Base-by-base conservation (phyloP, 2,329 filamentous ascomycete species). In the Clarireedia paspali region DNA sequence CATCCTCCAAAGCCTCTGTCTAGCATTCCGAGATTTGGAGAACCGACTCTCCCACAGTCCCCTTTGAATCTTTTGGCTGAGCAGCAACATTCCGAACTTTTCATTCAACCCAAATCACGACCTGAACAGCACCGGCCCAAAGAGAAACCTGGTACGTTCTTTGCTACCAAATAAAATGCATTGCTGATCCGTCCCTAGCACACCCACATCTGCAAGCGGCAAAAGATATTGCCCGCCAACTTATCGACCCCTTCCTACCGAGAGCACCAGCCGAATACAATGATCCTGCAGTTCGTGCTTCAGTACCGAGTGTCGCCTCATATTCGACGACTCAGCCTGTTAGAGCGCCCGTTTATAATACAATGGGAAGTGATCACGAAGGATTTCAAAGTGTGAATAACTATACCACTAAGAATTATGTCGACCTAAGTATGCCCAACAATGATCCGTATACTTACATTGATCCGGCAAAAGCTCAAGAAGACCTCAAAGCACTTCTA, bases 401-500 rank as follows among this genome's bases (percentile, higher is more conserved):
- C n/a, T 45, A 57, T 34, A 49, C n/a, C n/a, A 46, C 56, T 20
- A 42, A 14, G 9, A 67, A 68, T 46, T 65, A 63, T 36, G 56
- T 70, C 47, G 68, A 70, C 51, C 65, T 70, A 38, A 68, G 66
- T 6, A 53, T 53, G 42, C 61, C 60, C 15, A 57, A 60, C 23
- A 53, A 63, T 36, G 63, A 64, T 12, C 64, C 66, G 34, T 66
- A 68, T 53, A 62, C 65, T 5, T 70, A 66, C 57, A 67, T 70
- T 5, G 87, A 91, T 62, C 82, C 86, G 0, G 75, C 76, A 57
- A 86, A 89, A 68, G 88, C 89, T 10, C 83, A 81, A 50, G 84
- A 85, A 47, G 88, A 92, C 62, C 77, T 94, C 61, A 94, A 94
- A 68, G 87, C 86, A 6, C 71, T 94, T n/a, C 76, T 94, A 1